Evolutionary conservation across 2,329 filamentous ascomycete genomes (phyloP).

Genomic region (Trichoderma oligosporum): DNA sequence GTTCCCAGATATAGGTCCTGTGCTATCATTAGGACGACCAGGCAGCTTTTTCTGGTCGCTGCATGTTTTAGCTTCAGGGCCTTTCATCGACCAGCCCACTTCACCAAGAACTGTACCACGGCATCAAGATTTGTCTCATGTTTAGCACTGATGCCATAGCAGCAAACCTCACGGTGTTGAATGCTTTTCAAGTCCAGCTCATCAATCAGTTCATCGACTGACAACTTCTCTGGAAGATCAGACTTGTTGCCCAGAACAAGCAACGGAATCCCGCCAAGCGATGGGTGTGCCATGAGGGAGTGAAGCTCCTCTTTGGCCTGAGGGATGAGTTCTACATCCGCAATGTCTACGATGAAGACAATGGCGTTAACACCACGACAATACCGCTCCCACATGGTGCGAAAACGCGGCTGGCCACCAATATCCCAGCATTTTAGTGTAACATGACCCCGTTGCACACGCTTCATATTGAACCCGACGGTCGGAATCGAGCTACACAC

Average conservation of each 20-base stretch:
- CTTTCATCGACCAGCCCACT: conserved; percentile 69
- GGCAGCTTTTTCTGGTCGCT: conserved; percentile 1
- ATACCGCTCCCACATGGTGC: conserved; percentile 99
- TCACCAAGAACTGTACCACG: conserved; percentile 94
- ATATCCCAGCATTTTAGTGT: conserved; percentile 99
- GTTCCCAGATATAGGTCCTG: conserved; percentile 1
- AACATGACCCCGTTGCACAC: conserved; percentile 95
- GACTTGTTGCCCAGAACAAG: conserved; percentile 97
- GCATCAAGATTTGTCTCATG: conserved; percentile 98
- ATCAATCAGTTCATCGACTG: conserved; percentile 93
- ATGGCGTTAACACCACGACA: conserved; percentile 97
- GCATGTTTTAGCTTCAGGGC: background rate
- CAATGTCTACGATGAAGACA: conserved; percentile 96
- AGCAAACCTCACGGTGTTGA: conserved; percentile 89
- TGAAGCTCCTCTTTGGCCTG: conserved; percentile 91
- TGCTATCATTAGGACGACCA: conserved; percentile 16
- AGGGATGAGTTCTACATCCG: conserved; percentile 74
- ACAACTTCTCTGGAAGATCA: conserved; percentile 83
- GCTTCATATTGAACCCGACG: conserved; percentile 98
- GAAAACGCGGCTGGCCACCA: conserved; percentile 92
- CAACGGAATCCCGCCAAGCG: conserved; percentile 83
- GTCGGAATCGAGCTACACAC: conserved; percentile 88
- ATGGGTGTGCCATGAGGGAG: conserved; percentile 76
- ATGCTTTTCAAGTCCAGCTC: conserved; percentile 85
- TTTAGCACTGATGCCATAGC: conserved; percentile 97